Evolutionary conservation across 164 flowering plant species (phyloP), one percentile per base, ranked within the genome.

Genomic region (Annona squamosa): DNA sequence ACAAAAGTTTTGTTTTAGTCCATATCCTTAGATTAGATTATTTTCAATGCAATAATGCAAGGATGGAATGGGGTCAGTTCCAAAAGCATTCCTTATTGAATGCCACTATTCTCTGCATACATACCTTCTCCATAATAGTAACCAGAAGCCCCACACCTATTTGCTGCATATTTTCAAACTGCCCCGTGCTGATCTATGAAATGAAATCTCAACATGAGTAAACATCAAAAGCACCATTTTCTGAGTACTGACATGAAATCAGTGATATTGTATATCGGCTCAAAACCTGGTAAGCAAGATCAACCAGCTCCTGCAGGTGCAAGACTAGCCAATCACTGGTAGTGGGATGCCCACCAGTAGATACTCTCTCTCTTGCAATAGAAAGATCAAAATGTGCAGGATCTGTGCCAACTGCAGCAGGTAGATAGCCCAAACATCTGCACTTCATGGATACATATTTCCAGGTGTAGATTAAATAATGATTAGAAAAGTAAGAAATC

Each of bases 211-310:
- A 71, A 57, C 9, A 6, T 5, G 7, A 52, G 59, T 6, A 72
- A 68, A 65, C 37, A 71, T 46, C 26, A 69, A 52, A 48, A 42
- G 46, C 44, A 71, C 6, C 3, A 66, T 13, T 45, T 47, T 37
- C 43, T 68, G 74, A 67, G 44, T 52, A 26, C 16, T 19, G 42
- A n/a, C 41, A 69, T 12, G 42, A 67, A 63, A 0, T 4, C 68
- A 71, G 45, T 57, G 42, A 71, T 7, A 46, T 69, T 18, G 47
- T n/a, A 66, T 65, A 72, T 71, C 66, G 45, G 12, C 48, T 65
- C 64, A 37, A 78, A 48, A 95, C 99, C 99, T 95, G 98, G 82
- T 93, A 95, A 62, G 99, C 99, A 81, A 95, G 89, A 62, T 97
- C 88, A 77, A 95, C 84, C 63, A 95, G 82, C 79, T 93, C 98